Percentiles rank a stretch among this genome's conserved stretches.
Evolutionary conservation across 139 green algal genomes (phyloP).

Genomic region (Nannochloris sp.): DNA sequence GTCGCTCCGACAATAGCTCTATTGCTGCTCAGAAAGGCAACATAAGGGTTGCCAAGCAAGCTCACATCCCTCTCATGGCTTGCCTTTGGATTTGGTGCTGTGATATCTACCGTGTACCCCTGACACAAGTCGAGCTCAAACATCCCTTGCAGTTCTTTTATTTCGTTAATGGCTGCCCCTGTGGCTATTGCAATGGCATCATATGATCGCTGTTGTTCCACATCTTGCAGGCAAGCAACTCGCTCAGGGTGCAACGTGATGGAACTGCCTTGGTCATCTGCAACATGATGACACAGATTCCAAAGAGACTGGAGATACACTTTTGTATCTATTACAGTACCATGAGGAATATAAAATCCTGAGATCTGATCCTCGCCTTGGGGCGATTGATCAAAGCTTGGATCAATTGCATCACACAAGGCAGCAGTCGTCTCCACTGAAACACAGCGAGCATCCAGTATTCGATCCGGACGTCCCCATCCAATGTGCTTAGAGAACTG

Average conservation of each 20-base stretch:
- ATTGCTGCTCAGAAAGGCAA: conserved; percentile 36
- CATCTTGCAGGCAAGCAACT: conserved; percentile 31
- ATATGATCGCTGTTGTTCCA: conserved; percentile 20
- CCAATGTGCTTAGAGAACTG: conserved; percentile 20
- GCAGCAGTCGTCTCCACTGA: too few species aligned
- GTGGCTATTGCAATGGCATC: conserved; percentile 54
- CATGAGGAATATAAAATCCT: not conserved
- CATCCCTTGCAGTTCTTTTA: conserved; percentile 36
- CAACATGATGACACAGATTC: conserved; percentile 35
- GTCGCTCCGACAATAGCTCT: conserved; percentile 61
- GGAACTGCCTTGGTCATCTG: conserved; percentile 4
- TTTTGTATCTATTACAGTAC: conserved; percentile 31
- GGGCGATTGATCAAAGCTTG: too few species aligned
- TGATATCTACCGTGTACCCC: conserved; percentile 40
- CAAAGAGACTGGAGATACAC: conserved; percentile 57
- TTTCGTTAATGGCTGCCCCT: conserved; percentile 43
- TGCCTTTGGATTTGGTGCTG: conserved; percentile 18
- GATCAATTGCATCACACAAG: too few species aligned
- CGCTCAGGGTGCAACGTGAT: conserved; percentile 12
- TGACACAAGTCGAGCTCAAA: conserved; percentile 45
- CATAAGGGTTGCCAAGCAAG: conserved; percentile 66
- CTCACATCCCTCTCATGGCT: conserved; percentile 31
- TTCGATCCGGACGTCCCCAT: too few species aligned
- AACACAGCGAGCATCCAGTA: too few species aligned
- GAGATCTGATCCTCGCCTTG: too few species aligned